Evolutionary conservation across 139 green algal genomes (phyloP).

Genomic region (Micractinium conductrix): DNA sequence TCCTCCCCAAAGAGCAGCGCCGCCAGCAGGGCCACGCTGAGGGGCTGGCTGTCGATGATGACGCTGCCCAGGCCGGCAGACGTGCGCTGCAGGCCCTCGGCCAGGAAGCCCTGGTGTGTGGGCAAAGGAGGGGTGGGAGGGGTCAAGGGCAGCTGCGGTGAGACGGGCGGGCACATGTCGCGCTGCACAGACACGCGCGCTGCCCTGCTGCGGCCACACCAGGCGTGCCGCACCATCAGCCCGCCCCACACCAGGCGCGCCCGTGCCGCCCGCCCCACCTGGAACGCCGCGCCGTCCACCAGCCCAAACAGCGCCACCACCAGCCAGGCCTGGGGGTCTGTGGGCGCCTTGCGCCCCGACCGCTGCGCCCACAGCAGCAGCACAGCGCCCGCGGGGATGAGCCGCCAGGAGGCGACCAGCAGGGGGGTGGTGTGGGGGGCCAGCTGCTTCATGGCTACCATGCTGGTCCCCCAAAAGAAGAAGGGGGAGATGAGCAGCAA

Average conservation of each 20-base stretch:
- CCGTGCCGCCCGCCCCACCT: constrained; percentile 50
- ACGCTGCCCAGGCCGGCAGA: constrained; percentile 86
- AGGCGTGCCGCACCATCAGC: too few species aligned
- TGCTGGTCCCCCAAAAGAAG: constrained; percentile 97
- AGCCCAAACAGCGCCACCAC: constrained; percentile 88
- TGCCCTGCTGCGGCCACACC: too few species aligned
- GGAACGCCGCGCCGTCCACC: constrained; percentile 94
- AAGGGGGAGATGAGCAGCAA: constrained; percentile 91
- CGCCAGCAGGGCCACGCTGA: constrained; percentile 94
- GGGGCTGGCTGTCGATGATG: constrained; percentile 98
- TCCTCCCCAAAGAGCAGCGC: constrained; percentile 92
- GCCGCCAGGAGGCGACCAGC: constrained; percentile 85
- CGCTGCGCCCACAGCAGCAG: constrained; percentile 84
- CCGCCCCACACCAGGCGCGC: too few species aligned
- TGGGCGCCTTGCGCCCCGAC: constrained; percentile 72
- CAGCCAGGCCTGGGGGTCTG: constrained; percentile 74
- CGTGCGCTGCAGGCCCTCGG: constrained; percentile 88
- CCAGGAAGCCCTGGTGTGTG: constrained; percentile 91
- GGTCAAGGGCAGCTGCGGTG: background rate
- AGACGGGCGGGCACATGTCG: background rate
- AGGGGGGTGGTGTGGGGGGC: constrained; percentile 83
- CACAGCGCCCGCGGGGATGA: constrained; percentile 89
- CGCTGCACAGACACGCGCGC: too few species aligned
- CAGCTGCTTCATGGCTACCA: constrained; percentile 94
- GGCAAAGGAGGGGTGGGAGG: background rate